Conservation (phyloP, 2,329 filamentous ascomycete genomes). For the Pseudonectria foliicola region DNA sequence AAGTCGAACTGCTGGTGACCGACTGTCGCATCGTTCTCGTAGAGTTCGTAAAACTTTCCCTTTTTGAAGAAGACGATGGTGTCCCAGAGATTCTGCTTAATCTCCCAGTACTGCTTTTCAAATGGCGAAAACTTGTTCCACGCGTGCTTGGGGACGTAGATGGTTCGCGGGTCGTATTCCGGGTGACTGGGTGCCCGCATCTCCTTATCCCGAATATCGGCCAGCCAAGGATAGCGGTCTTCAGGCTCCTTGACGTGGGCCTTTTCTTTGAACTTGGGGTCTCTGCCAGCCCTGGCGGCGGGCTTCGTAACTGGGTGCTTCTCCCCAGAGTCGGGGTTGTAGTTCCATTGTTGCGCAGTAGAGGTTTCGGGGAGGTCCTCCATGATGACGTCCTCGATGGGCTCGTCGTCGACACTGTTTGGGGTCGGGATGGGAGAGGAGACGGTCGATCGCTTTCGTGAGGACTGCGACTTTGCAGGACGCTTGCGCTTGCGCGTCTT, state of each 20-base stretch:
- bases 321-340: conserved; percentile 42
- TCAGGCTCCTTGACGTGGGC: conserved; percentile 78
- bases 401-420: conserved; percentile 21
- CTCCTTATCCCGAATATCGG: conserved; percentile 77
- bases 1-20: conserved; percentile 95
- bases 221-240: conserved; percentile 83
- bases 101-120: conserved; percentile 98
- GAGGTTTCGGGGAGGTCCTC: conserved; percentile 55
- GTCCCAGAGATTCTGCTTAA: conserved; percentile 96
- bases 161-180: conserved; percentile 82
- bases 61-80: conserved; percentile 99
- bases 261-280: conserved; percentile 49
- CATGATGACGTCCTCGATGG: conserved; percentile 47
- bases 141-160: conserved; percentile 79
- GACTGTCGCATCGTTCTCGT: conserved; percentile 94
- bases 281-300: conserved; percentile 20
- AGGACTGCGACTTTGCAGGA: conserved; percentile 40
- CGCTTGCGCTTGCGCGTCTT: conserved; percentile 70
- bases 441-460: conserved; percentile 57
- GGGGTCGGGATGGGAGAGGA: conserved; percentile 30
- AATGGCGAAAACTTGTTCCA: conserved; percentile 85
- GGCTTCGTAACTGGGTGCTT: conserved; percentile 30
- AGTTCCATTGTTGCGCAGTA: conserved; percentile 76
- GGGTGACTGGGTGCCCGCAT: conserved; percentile 69
- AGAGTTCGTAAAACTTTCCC: conserved; percentile 97